Conservation (phyloP, 345 rosid genomes). For the Syzygium aqueum region DNA sequence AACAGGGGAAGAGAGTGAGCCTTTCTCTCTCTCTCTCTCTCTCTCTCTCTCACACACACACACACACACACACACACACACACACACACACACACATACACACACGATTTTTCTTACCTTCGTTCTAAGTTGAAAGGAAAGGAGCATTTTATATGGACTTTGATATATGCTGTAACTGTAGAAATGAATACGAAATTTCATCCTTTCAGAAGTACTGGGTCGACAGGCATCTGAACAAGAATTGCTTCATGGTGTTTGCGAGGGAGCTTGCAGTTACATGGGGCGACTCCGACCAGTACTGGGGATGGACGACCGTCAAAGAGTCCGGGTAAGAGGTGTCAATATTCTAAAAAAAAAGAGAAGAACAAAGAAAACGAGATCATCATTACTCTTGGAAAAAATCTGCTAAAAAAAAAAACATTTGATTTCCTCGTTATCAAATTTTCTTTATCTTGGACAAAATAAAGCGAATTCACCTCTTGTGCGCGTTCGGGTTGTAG, state of each 20-base stretch:
- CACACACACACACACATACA: too few relatives aligned
- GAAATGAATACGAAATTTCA: not conserved
- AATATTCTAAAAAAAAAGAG: not conserved
- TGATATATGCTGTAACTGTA: not conserved
- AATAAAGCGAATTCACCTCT: not conserved
- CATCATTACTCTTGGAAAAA: not conserved
- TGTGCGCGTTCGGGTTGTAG: not conserved
- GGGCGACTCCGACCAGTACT: not conserved
- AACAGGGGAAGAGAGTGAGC: not conserved
- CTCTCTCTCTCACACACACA: too few relatives aligned
- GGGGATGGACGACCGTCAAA: not conserved
- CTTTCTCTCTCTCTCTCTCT: not conserved
- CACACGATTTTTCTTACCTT: not conserved
- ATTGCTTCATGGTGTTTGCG: constrained; percentile 4
- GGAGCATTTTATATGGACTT: not conserved
- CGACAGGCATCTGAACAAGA: not conserved
- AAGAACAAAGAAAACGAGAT: not conserved
- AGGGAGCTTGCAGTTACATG: not conserved
- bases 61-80: too few relatives aligned
- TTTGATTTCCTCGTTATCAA: not conserved
- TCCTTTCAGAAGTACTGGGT: constrained; percentile 1
- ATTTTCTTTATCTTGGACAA: not conserved
- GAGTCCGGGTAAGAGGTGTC: not conserved
- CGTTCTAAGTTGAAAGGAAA: not conserved
- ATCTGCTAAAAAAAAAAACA: not conserved